These are phyloP conservation scores for Obelidium mucronatum DNA, from an alignment of 192 early-diverging fungal species.

Conservation along the genomic window DNA sequence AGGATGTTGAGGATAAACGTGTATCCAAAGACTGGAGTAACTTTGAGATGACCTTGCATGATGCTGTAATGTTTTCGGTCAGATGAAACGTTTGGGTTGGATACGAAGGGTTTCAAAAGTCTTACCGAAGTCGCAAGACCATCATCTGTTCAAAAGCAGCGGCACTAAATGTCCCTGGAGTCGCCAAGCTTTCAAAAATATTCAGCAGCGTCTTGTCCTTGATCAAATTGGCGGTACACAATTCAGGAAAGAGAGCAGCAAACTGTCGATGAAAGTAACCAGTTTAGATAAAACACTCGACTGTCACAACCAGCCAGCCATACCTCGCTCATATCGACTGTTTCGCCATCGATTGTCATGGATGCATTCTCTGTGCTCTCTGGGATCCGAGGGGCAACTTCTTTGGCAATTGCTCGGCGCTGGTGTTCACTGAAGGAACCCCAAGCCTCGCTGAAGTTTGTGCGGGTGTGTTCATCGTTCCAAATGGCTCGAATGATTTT, in stretches of 20 bases:
- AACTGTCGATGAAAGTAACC: background rate
- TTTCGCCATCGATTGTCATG: background rate
- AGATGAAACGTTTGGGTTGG: background rate
- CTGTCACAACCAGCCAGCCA: background rate
- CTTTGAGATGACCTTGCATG: background rate
- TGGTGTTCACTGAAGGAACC: background rate
- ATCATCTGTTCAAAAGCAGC: background rate
- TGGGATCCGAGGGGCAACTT: background rate
- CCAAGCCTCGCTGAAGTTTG: background rate
- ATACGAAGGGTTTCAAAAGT: background rate
- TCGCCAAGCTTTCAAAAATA: background rate
- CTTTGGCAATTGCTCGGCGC: background rate
- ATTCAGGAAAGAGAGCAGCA: background rate
- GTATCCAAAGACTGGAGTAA: background rate
- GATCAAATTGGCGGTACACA: background rate
- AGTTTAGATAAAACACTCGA: background rate
- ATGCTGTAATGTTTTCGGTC: background rate
- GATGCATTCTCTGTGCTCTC: conserved; percentile 12
- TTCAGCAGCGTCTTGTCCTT: background rate
- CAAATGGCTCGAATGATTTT: background rate
- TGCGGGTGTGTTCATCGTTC: background rate
- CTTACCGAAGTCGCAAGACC: background rate
- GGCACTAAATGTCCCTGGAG: background rate
- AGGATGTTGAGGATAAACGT: background rate
- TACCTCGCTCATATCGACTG: conserved; percentile 8